Base-by-base conservation (phyloP, 2,329 filamentous ascomycete genomes). In the Pseudogymnoascus sp. region DNA sequence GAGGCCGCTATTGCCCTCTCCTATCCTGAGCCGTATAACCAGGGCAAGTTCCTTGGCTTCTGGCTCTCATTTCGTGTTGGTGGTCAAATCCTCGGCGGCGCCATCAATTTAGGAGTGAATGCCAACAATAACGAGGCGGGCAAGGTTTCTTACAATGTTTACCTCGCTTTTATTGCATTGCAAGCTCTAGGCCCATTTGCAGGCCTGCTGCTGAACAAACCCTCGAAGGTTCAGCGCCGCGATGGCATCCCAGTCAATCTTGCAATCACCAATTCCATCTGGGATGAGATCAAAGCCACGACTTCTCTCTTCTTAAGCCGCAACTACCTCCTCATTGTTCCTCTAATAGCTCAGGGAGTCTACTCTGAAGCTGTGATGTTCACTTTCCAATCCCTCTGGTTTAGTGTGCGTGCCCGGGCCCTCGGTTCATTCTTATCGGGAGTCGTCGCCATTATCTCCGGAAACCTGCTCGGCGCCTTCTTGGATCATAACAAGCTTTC, bases 341-440 rank as follows among this genome's bases (percentile, higher is more conserved):
- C 86, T 0, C 83, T 88, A 65, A 90, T 91, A 38, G 85, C 85
- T 1, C 86, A 90, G 65, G 85, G 85, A 0, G 87, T 89, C 0
- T 91, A 87, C 68, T 75, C 85, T 0, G 87, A 91, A 70, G 84
- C 88, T 0, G 86, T 90, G 0, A 88, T 86, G 72, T 89, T 86
- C 70, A 90, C 87, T 0, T 91, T 86, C 62, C 75, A 86, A 6
- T 77, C 79, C 7, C 65, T 87, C 12, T 92, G 86, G 85, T 89
- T 91, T 68, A 81, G 79, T 1, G 88, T 91, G 1, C 81, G 88
- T 1, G 78, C 86, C 1, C 78, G 88, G 50, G 86, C 88, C 0
- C 75, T 91, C 1, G 88, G 86, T 0, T 90, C 87, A 0, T 88
- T 92, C 67, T 69, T 91, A 2, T 86, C 85, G 0, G 87, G 86